Evolutionary conservation across 2,329 filamentous ascomycete genomes (phyloP).

Genomic region (Paracoccidioides lutzii): DNA sequence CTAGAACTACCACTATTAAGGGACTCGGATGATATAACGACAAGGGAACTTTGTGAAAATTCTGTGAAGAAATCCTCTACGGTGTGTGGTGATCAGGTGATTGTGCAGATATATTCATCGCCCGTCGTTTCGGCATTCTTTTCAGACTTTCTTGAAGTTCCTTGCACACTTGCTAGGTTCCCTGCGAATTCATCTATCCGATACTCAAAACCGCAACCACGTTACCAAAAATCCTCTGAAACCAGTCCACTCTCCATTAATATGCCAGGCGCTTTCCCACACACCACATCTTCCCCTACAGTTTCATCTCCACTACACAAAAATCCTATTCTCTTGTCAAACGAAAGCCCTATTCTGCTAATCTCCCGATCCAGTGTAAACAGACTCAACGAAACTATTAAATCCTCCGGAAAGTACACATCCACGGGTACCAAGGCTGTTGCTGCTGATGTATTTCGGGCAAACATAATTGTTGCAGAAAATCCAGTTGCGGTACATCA

Average conservation of each 20-base stretch:
- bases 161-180: slow-evolving; percentile 75
- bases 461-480: slow-evolving; percentile 66
- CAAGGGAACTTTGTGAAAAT: slow-evolving; percentile 45
- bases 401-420: slow-evolving; percentile 41
- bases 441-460: slow-evolving; percentile 65
- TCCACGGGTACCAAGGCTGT: slow-evolving; percentile 40
- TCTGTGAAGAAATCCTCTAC: slow-evolving; percentile 41
- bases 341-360: slow-evolving; percentile 84
- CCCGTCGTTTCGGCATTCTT: slow-evolving; percentile 62
- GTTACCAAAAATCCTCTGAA: slow-evolving; percentile 25
- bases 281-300: slow-evolving; percentile 28
- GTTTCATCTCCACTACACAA: slow-evolving; percentile 38
- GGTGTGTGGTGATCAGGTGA: slow-evolving; percentile 72
- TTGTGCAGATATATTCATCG: slow-evolving; percentile 57
- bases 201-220: slow-evolving; percentile 58
- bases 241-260: slow-evolving; percentile 3
- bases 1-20: slow-evolving; percentile 27
- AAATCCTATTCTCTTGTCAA: slow-evolving; percentile 61
- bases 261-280: slow-evolving; percentile 44
- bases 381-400: slow-evolving; percentile 61
- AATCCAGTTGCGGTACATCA: slow-evolving; percentile 24
- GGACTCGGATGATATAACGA: slow-evolving; percentile 41
- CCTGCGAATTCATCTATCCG: slow-evolving; percentile 55
- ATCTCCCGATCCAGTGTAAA: slow-evolving; percentile 71
- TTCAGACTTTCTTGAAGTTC: slow-evolving; percentile 57